Percentiles rank a stretch among this genome's conserved stretches.
These are phyloP conservation scores for Taphrina populina DNA, from an alignment of 1,139 yeast genomes.

Conservation along the genomic window DNA sequence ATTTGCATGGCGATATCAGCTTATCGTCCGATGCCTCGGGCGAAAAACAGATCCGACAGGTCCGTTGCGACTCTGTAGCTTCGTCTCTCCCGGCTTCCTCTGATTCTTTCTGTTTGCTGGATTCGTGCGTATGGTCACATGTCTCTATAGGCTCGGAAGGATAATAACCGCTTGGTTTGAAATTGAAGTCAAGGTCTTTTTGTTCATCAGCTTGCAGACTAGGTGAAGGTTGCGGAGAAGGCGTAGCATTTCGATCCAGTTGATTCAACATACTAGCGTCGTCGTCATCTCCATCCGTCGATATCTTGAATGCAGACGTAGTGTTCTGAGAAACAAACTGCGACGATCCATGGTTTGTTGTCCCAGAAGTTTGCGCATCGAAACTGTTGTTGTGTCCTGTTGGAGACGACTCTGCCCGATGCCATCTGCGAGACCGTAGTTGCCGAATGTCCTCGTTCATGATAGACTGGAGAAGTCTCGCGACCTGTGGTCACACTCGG, in stretches of 20 bases:
- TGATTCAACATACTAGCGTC: neutral
- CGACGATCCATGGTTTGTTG: neutral
- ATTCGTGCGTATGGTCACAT: too few relatives aligned
- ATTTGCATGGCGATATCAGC: slow-evolving; percentile 29
- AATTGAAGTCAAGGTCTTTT: too few relatives aligned
- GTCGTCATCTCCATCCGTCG: neutral
- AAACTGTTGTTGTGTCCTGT: too few relatives aligned
- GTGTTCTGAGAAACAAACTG: neutral
- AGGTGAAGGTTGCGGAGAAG: neutral
- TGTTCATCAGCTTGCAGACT: too few relatives aligned
- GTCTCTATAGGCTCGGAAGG: too few relatives aligned
- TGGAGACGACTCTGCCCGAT: too few relatives aligned
- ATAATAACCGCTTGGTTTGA: too few relatives aligned
- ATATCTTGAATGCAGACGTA: neutral
- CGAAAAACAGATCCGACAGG: slow-evolving; percentile 28
- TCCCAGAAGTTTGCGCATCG: neutral
- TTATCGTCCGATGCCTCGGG: slow-evolving; percentile 23
- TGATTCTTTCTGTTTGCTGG: too few relatives aligned
- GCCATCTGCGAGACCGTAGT: slow-evolving; percentile 5
- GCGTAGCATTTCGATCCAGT: neutral
- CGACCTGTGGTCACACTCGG: too few relatives aligned
- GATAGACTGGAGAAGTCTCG: too few relatives aligned
- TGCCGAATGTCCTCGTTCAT: slow-evolving; percentile 17
- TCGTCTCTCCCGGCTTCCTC: too few relatives aligned
- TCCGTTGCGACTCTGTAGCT: slow-evolving; percentile 13